A percentile compares a stretch with the other conserved stretches of the same genome.
These are phyloP conservation scores for Metschnikowia matae DNA, from an alignment of 805 yeast genomes.

Conservation along the genomic window DNA sequence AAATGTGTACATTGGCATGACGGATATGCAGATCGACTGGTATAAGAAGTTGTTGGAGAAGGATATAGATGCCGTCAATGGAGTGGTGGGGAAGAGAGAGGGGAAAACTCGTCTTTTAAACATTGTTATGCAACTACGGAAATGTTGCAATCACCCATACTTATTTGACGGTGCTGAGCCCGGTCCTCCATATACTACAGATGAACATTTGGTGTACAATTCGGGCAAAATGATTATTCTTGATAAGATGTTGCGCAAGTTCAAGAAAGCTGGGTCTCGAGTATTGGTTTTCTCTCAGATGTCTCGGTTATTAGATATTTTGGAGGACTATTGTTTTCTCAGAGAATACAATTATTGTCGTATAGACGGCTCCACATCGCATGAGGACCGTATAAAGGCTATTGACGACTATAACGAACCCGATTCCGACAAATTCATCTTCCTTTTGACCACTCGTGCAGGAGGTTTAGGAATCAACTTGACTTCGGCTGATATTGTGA, in stretches of 20 bases:
- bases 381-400: constrained; percentile 87
- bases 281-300: constrained; percentile 91
- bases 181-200: constrained; percentile 95
- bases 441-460: constrained; percentile 88
- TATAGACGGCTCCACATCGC: constrained; percentile 90
- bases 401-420: constrained; percentile 89
- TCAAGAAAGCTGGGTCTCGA: constrained; percentile 75
- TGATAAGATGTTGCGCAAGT: constrained; percentile 73
- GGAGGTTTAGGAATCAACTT: constrained; percentile 95
- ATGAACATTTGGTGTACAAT: constrained; percentile 87
- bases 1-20: constrained; percentile 89
- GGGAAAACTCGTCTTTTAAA: constrained; percentile 86
- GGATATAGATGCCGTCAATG: constrained; percentile 94
- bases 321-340: constrained; percentile 87
- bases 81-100: constrained; percentile 90
- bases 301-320: constrained; percentile 83
- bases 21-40: constrained; percentile 93
- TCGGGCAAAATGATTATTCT: constrained; percentile 87
- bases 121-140: constrained; percentile 94
- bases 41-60: constrained; percentile 83
- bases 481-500: constrained; percentile 87
- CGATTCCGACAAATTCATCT: constrained; percentile 75
- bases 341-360: constrained; percentile 84
- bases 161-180: constrained; percentile 99
- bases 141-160: constrained; percentile 97